Conservation (phyloP, 1,284 basidiomycete species). For the Tilletia caries region DNA sequence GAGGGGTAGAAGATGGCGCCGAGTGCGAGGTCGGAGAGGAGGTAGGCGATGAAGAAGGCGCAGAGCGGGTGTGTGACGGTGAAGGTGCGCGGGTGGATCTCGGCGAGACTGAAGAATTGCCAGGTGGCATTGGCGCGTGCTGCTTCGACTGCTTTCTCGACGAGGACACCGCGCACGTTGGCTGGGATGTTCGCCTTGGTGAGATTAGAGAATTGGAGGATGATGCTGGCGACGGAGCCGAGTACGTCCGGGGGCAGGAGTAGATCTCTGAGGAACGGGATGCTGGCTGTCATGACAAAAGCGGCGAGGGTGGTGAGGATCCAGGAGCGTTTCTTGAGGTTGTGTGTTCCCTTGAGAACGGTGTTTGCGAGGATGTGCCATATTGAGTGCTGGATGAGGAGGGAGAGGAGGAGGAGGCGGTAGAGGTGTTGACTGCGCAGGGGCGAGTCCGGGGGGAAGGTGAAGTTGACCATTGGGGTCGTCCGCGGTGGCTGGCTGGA, state of each 20-base stretch:
- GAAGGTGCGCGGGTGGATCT: slow-evolving; percentile 32
- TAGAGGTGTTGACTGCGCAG: not conserved
- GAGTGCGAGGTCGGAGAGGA: slow-evolving; percentile 38
- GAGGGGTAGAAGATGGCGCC: slow-evolving; percentile 50
- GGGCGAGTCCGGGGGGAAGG: not conserved
- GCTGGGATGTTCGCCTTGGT: not conserved
- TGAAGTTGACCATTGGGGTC: slow-evolving; percentile 6
- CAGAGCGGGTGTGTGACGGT: slow-evolving; percentile 37
- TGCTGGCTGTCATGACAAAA: slow-evolving; percentile 40
- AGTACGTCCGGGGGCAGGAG: slow-evolving; percentile 21
- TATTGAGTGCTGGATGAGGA: slow-evolving; percentile 39
- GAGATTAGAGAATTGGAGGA: not conserved
- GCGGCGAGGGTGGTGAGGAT: slow-evolving; percentile 50
- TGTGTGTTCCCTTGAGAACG: slow-evolving; percentile 30
- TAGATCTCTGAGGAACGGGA: slow-evolving; percentile 46
- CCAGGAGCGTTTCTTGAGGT: slow-evolving; percentile 49
- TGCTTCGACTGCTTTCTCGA: not conserved
- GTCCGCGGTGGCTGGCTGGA: too few species aligned
- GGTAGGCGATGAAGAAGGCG: slow-evolving; percentile 49
- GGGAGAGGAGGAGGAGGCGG: slow-evolving; percentile 28
- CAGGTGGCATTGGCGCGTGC: not conserved
- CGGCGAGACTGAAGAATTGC: slow-evolving; percentile 32
- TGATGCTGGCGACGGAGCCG: not conserved
- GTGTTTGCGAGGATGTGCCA: slow-evolving; percentile 41
- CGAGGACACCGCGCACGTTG: not conserved